Evolutionary conservation across 495 filamentous ascomycete species (phyloP).

Genomic region (Choiromyces venosus): DNA sequence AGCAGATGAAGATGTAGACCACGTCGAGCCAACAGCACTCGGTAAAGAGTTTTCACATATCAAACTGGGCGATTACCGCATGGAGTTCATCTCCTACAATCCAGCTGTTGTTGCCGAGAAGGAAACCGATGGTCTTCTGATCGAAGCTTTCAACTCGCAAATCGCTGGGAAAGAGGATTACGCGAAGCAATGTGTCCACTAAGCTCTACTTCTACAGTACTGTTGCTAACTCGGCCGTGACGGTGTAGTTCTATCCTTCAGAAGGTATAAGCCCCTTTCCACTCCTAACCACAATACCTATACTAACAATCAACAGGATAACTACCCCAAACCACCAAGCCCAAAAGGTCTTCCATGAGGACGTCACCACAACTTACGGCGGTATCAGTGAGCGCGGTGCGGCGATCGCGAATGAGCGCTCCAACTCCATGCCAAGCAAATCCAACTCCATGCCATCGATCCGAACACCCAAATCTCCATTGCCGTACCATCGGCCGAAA

Average conservation of each 20-base stretch:
- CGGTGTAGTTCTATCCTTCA: slow-evolving; percentile 90
- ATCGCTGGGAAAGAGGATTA: no score
- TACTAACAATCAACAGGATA: no score
- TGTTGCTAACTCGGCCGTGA: slow-evolving; percentile 82
- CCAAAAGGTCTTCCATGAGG: slow-evolving; percentile 91
- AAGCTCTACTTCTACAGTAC: slow-evolving; percentile 85
- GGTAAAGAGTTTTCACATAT: no score
- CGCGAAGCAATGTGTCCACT: no score
- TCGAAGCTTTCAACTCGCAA: no score
- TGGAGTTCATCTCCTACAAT: no score
- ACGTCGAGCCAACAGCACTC: slow-evolving; percentile 65
- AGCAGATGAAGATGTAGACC: slow-evolving; percentile 67
- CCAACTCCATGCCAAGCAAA: slow-evolving; percentile 70
- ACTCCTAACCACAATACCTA: slow-evolving; percentile 72
- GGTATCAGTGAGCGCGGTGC: slow-evolving; percentile 70
- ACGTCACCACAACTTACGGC: slow-evolving; percentile 78
- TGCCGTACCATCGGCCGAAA: slow-evolving; percentile 67
- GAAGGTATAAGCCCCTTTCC: slow-evolving; percentile 50
- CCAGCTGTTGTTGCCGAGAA: no score
- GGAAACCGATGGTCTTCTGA: no score
- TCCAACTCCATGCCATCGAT: slow-evolving; percentile 96
- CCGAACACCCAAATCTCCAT: slow-evolving; percentile 91
- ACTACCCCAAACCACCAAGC: no score
- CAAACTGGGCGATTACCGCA: no score
- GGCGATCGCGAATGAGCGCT: slow-evolving; percentile 68